Evolutionary conservation across 768 basidiomycete genomes (phyloP).

Genomic region (Psilocybe azurescens): DNA sequence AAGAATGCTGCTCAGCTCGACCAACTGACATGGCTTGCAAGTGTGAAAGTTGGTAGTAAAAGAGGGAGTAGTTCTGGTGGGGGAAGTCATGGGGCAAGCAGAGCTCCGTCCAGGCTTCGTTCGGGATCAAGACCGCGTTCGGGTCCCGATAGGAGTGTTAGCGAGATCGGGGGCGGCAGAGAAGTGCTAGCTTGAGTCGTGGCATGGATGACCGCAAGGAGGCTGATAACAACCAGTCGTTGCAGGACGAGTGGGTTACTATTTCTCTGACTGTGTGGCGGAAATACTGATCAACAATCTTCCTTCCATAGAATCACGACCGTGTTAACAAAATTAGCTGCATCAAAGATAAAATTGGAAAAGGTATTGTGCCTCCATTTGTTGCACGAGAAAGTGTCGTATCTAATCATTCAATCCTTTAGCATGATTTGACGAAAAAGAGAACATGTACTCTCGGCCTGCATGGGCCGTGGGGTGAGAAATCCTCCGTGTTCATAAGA

Average conservation of each 20-base stretch:
- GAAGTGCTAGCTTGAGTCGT: constrained; percentile 54
- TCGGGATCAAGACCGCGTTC: constrained; percentile 46
- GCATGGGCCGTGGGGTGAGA: constrained; percentile 91
- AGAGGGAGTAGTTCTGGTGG: constrained; percentile 60
- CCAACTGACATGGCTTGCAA: constrained; percentile 73
- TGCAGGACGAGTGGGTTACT: constrained; percentile 74
- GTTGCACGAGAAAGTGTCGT: neutral
- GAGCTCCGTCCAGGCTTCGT: constrained; percentile 49
- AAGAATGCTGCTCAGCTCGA: constrained; percentile 62
- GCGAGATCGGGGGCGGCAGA: constrained; percentile 34
- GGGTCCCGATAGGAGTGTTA: constrained; percentile 22
- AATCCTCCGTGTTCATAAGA: constrained; percentile 82
- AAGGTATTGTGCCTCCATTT: constrained; percentile 53
- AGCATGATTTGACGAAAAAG: constrained; percentile 74
- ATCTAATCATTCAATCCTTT: constrained; percentile 11
- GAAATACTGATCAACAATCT: neutral
- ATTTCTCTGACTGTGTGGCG: neutral
- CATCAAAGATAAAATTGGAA: constrained; percentile 82
- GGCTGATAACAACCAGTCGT: constrained; percentile 45
- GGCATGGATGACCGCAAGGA: constrained; percentile 39
- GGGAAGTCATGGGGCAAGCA: constrained; percentile 42
- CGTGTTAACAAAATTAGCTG: constrained; percentile 67
- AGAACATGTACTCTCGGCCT: constrained; percentile 86
- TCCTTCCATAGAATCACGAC: constrained; percentile 68
- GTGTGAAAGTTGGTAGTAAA: constrained; percentile 60